Conservation (phyloP, 2,329 filamentous ascomycete species). For the Cladophialophora carrionii region DNA sequence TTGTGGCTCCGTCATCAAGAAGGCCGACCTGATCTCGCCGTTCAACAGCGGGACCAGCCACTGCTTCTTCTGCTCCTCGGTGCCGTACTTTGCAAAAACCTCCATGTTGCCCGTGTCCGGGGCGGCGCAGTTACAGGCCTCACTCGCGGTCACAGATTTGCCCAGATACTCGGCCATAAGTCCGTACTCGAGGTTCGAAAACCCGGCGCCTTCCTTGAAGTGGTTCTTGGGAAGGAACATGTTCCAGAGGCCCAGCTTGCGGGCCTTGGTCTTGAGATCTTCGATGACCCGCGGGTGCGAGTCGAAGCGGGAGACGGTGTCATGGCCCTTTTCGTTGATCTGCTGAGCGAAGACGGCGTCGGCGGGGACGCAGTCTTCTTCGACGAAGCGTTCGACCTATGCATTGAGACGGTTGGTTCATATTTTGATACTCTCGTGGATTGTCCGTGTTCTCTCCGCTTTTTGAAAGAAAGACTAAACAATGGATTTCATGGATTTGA, state of each 20-base stretch:
- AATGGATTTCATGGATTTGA: neutral
- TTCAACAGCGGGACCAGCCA: constrained; percentile 83
- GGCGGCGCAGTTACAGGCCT: constrained; percentile 87
- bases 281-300: constrained; percentile 80
- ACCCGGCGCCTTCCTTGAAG: constrained; percentile 89
- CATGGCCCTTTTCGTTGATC: constrained; percentile 61
- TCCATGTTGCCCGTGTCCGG: constrained; percentile 97
- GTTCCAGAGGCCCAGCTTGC: constrained; percentile 89
- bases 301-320: constrained; percentile 69
- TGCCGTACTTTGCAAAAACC: constrained; percentile 86
- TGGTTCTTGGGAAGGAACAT: constrained; percentile 95
- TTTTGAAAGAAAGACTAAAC: neutral
- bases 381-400: constrained; percentile 89
- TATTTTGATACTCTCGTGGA: neutral
- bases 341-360: constrained; percentile 80
- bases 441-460: neutral
- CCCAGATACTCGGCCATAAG: constrained; percentile 96
- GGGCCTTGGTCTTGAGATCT: constrained; percentile 82
- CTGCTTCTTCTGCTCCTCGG: constrained; percentile 69
- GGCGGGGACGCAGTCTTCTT: constrained; percentile 89
- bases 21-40: constrained; percentile 83
- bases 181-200: constrained; percentile 90
- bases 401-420: constrained; percentile 2
- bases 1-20: constrained; percentile 91
- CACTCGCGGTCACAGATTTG: constrained; percentile 78